phyloP scores from a whole-genome alignment of 2,329 filamentous ascomycete genomes.

The Fusarium ambrosium region DNA sequence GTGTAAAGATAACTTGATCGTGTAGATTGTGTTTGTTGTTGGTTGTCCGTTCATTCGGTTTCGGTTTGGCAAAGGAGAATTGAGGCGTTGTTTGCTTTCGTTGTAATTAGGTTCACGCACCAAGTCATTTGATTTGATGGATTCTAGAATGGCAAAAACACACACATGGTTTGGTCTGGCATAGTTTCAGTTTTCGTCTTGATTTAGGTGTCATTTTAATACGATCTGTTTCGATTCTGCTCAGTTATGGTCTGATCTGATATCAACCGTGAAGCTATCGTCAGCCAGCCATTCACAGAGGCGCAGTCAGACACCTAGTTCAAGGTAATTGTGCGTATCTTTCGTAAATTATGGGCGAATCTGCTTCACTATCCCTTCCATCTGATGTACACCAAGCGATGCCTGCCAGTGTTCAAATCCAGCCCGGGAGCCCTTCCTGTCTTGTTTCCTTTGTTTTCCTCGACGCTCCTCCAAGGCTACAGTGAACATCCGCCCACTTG shows the following conservation, averaged over 20 bases:
- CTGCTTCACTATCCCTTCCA: conserved; percentile 33
- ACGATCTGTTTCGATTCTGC: not conserved
- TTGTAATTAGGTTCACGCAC: conserved; percentile 12
- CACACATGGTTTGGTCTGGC: conserved; percentile 9
- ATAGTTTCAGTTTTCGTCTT: not conserved
- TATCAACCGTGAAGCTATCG: not conserved
- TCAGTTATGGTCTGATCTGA: not conserved
- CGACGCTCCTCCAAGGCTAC: conserved; percentile 4
- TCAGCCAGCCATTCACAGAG: not conserved
- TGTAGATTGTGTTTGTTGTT: conserved; percentile 10
- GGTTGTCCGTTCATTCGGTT: conserved; percentile 11
- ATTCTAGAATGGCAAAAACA: conserved; percentile 30
- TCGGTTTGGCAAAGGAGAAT: not conserved
- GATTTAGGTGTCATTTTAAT: conserved; percentile 1
- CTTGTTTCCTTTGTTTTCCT: conserved; percentile 4
- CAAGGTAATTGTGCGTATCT: conserved; percentile 50
- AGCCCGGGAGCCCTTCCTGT: conserved; percentile 29
- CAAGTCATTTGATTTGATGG: not conserved
- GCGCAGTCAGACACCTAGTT: not conserved
- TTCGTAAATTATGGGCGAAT: conserved; percentile 45
- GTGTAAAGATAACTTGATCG: conserved; percentile 26
- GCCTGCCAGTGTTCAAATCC: conserved; percentile 29
- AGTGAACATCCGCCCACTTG: conserved; percentile 82
- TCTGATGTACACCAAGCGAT: conserved; percentile 43
- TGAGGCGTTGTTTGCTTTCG: conserved; percentile 18